Conservation (phyloP, 352 stramenopile species). For the Globisporangium iwayamae region DNA sequence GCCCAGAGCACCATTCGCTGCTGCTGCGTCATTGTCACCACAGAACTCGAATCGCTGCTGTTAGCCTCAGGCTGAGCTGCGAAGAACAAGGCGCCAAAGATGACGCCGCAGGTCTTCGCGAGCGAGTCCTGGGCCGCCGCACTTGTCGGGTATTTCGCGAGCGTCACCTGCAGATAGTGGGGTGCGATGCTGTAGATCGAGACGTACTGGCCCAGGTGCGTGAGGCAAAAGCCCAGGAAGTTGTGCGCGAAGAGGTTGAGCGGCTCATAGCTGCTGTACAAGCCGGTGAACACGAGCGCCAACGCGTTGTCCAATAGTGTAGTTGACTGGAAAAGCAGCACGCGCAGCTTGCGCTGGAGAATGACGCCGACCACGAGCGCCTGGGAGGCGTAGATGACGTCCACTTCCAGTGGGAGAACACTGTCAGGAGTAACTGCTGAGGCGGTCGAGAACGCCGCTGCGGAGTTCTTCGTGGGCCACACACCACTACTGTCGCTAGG, state of each 20-base stretch:
- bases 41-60: neutral
- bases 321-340: slow-evolving; percentile 38
- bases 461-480: neutral
- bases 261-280: slow-evolving; percentile 53
- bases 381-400: slow-evolving; percentile 38
- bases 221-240: slow-evolving; percentile 47
- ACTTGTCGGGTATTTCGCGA: slow-evolving; percentile 31
- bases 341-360: slow-evolving; percentile 48
- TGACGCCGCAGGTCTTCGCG: slow-evolving; percentile 37
- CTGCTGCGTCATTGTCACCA: slow-evolving; percentile 5
- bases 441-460: neutral
- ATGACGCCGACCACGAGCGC: slow-evolving; percentile 38
- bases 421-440: neutral
- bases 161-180: slow-evolving; percentile 50
- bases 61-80: neutral
- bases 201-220: slow-evolving; percentile 40
- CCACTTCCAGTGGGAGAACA: slow-evolving; percentile 24
- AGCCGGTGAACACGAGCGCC: slow-evolving; percentile 39
- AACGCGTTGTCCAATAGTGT: slow-evolving; percentile 37
- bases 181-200: slow-evolving; percentile 48
- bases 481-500: neutral
- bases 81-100: slow-evolving; percentile 59
- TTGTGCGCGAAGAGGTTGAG: slow-evolving; percentile 45
- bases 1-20: slow-evolving; percentile 46
- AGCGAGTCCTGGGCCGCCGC: slow-evolving; percentile 29